Evolutionary conservation across 1,284 basidiomycete genomes (phyloP), one percentile per base, ranked within the genome.

Genomic region (Termitomyces sp.): DNA sequence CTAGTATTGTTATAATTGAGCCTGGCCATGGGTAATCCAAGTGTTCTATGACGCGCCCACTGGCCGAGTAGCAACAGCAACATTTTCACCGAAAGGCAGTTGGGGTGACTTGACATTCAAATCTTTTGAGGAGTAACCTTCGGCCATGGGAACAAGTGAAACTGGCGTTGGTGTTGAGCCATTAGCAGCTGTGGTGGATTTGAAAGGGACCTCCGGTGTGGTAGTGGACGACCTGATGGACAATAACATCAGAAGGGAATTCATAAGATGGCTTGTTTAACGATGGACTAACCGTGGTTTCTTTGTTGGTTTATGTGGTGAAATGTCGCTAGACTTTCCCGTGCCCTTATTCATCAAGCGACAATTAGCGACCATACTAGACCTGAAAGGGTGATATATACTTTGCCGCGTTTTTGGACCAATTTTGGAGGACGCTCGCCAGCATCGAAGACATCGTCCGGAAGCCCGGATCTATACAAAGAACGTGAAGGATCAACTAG

Each of bases 361-460:
- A 57, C 33, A 30, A 52, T 61, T 52, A 59, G 61, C 44, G 55
- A 40, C 34, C 38, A 53, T 49, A 48, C 57, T 50, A 31, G 46
- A 30, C 43, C 34, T 38, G 47, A 43, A 54, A 50, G 57, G 59
- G 55, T 58, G 63, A 12, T 45, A 31, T 83, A 69, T 73, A 92
- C 90, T 83, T 93, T 93, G 59, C 76, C 70, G 39, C 82, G 80
- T 68, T 93, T 92, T 57, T 85, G 76, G 1, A 78, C 78, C 52
- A 79, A 75, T 58, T 83, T 83, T 15, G 82, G 80, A 60, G 86
- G 88, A 41, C 86, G 85, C 70, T 88, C 88, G 53, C 88, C 89
- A 49, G 81, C 80, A 50, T 90, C 92, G 64, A 92, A 94, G 33
- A 93, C 89, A 61, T 89, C 83, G 61, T 92, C 90, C 12, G 92